These are phyloP conservation scores for Lolium perenne DNA, from an alignment of 176 grass and related monocot genomes.

Conservation along the genomic window DNA sequence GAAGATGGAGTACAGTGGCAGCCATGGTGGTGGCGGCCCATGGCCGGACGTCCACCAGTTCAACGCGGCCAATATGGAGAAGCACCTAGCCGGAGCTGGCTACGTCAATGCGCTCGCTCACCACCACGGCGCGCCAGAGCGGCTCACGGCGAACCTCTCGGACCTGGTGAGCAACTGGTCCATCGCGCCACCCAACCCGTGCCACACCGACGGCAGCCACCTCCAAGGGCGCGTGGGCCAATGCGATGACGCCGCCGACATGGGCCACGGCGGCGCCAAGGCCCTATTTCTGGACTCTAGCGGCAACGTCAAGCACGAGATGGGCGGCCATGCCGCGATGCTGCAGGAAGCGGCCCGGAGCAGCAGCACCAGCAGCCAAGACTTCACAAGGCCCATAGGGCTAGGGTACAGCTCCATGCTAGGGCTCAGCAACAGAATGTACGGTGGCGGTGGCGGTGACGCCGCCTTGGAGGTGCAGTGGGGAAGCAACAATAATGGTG, in stretches of 20 bases:
- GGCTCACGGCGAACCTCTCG: slow-evolving; percentile 65
- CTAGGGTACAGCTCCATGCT: slow-evolving; percentile 56
- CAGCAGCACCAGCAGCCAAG: slow-evolving; percentile 11
- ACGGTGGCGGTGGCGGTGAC: slow-evolving; percentile 16
- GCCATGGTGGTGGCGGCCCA: slow-evolving; percentile 16
- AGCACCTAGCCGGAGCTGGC: slow-evolving; percentile 32
- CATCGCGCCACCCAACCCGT: slow-evolving; percentile 68
- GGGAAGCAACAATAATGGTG: slow-evolving; percentile 57
- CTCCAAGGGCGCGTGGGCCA: neutral
- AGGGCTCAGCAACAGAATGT: slow-evolving; percentile 65
- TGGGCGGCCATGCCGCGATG: slow-evolving; percentile 28
- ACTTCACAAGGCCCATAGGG: slow-evolving; percentile 40
- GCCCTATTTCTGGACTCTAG: slow-evolving; percentile 36
- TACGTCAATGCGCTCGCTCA: slow-evolving; percentile 32
- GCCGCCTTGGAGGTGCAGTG: slow-evolving; percentile 61
- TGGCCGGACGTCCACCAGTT: slow-evolving; percentile 54
- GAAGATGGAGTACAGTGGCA: slow-evolving; percentile 64
- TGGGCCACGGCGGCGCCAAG: slow-evolving; percentile 37
- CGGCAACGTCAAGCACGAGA: slow-evolving; percentile 58
- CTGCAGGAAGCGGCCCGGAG: slow-evolving; percentile 36
- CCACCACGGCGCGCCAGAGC: slow-evolving; percentile 33
- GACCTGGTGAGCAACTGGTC: slow-evolving; percentile 92
- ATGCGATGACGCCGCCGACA: slow-evolving; percentile 40
- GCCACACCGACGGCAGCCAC: slow-evolving; percentile 30
- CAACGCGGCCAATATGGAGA: slow-evolving; percentile 44